These are phyloP conservation scores for Phaeosphaeriaceae sp. DNA, from an alignment of 2,329 filamentous ascomycete species.

Conservation along the genomic window DNA sequence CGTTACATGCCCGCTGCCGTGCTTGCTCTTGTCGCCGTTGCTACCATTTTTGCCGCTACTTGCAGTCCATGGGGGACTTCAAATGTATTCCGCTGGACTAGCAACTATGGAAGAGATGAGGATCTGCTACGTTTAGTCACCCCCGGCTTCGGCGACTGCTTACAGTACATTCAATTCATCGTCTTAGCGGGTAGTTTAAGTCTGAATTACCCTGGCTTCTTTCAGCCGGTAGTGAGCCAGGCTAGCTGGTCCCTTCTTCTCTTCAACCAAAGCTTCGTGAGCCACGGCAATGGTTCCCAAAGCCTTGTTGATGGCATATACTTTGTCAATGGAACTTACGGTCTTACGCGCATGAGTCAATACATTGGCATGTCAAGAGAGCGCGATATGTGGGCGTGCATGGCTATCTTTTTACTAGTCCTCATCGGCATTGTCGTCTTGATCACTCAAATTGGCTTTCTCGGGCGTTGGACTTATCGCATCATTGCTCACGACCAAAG, in stretches of 20 bases:
- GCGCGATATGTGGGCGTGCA: slow-evolving; percentile 89
- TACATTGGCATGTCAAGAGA: slow-evolving; percentile 78
- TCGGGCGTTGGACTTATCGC: slow-evolving; percentile 76
- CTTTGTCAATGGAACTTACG: slow-evolving; percentile 75
- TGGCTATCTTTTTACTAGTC: slow-evolving; percentile 87
- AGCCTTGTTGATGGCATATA: slow-evolving; percentile 87
- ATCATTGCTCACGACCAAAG: slow-evolving; percentile 73
- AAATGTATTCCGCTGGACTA: slow-evolving; percentile 94
- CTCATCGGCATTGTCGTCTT: slow-evolving; percentile 72
- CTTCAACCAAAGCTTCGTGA: slow-evolving; percentile 91
- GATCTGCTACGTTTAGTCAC: slow-evolving; percentile 92
- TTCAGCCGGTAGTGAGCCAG: slow-evolving; percentile 88
- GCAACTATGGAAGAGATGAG: slow-evolving; percentile 93
- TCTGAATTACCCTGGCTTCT: slow-evolving; percentile 90
- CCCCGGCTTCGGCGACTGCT: slow-evolving; percentile 92
- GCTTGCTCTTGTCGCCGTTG: slow-evolving; percentile 78
- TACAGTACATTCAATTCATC: slow-evolving; percentile 96
- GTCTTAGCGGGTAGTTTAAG: slow-evolving; percentile 86
- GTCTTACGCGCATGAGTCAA: slow-evolving; percentile 79
- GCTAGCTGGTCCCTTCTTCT: slow-evolving; percentile 87
- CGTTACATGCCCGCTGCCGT: slow-evolving; percentile 79
- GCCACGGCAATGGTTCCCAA: slow-evolving; percentile 67
- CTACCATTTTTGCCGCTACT: slow-evolving; percentile 82
- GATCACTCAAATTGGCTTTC: slow-evolving; percentile 78
- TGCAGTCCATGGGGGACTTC: slow-evolving; percentile 93